Base-by-base conservation (phyloP, 2,329 filamentous ascomycete species). In the Fusarium sp. region DNA sequence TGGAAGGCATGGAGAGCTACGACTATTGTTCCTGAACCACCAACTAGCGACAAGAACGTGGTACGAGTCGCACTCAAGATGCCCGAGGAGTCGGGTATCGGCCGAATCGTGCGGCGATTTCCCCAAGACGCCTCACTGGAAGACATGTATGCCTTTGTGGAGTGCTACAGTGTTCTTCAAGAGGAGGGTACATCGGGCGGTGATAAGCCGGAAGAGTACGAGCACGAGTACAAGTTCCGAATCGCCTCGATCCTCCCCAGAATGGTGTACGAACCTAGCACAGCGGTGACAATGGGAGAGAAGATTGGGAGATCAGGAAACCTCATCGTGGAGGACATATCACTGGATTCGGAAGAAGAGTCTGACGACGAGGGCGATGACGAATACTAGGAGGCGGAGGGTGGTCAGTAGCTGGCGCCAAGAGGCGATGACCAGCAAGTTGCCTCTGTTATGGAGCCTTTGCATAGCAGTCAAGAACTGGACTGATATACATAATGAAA, bases 111-210 rank as follows among this genome's bases (percentile, higher is more conserved):
- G 56, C 87, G 95, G 40, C 87, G 87, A 48, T 98, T 99, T 76
- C 78, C 83, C 0, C 82, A 85, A 2, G 83, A 88, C n/a, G 88
- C 91, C 1, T 84, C 86, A 4, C 82, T 98, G 36, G 95, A 98
- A 76, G 94, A 97, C 74, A 81, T 99, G 8, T 98, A 98, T 78
- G 96, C 95, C 1, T 97, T 97, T 80, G 94, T 98, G 4, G 96
- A 99, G 76, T 98, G 95, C 80, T 90, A 94, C 76, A 89, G 93
- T 51, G 71, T 91, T 8, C 72, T 94, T 5, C 78, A 85, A 35
- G 78, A 80, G 3, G 77, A 75, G 21, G 78, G 77, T 18, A 69
- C 54, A 25, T 51, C 64, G 15, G 74, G 62, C 31, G 69, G 67
- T 47, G 74, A 71, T 29, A 67, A 88, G 70, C 93, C 93, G 0